Conservation (phyloP, 345 rosid species). For the Erysimum cheiranthoides region DNA sequence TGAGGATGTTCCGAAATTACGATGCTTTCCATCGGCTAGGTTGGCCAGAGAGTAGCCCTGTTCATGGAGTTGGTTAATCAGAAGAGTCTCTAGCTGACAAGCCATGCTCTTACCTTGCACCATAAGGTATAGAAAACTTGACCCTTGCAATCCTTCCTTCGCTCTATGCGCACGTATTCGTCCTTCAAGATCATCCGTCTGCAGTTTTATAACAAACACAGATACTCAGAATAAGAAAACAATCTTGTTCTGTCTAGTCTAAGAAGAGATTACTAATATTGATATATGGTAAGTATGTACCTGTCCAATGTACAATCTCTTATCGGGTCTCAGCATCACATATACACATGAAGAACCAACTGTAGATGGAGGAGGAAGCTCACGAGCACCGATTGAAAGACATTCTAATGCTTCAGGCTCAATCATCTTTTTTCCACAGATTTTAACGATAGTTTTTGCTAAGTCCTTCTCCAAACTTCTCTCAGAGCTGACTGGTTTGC, state of each 20-base stretch:
- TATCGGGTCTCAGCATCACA: conserved; percentile 81
- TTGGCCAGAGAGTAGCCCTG: conserved; percentile 73
- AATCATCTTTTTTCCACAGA: conserved; percentile 62
- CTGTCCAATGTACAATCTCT: conserved; percentile 86
- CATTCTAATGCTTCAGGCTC: conserved; percentile 53
- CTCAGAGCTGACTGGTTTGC: conserved; percentile 41
- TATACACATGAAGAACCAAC: conserved; percentile 88
- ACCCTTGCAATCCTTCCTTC: conserved; percentile 70
- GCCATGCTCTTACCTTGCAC: conserved; percentile 95
- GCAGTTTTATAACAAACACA: conserved; percentile 38
- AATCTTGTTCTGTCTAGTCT: background rate
- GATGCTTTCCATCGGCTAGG: conserved; percentile 88
- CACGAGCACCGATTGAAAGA: conserved; percentile 68
- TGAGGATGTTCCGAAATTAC: conserved; percentile 72
- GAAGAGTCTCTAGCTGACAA: conserved; percentile 92
- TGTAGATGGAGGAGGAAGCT: conserved; percentile 95
- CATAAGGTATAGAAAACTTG: conserved; percentile 72
- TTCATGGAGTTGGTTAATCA: conserved; percentile 77
- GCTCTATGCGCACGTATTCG: conserved; percentile 70
- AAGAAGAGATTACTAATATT: background rate
- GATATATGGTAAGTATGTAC: conserved; percentile 43
- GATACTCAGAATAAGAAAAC: conserved; percentile 18
- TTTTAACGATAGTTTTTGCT: conserved; percentile 51
- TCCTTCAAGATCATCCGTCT: conserved; percentile 97
- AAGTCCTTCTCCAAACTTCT: conserved; percentile 53